Evolutionary conservation across 192 early-diverging fungal species (phyloP).

Genomic region (Umbelopsis sp.): DNA sequence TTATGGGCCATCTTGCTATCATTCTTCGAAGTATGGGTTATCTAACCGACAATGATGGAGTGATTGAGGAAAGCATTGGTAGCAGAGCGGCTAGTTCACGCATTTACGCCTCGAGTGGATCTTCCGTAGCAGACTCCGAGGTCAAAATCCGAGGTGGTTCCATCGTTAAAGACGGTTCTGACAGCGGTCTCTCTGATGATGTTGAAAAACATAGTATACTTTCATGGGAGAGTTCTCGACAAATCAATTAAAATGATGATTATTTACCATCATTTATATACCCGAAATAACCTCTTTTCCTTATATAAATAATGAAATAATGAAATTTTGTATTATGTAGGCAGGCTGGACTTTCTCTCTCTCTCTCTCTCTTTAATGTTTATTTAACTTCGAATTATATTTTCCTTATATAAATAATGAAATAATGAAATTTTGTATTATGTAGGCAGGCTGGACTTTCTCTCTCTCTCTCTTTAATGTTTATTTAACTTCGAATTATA

Average conservation of each 20-base stretch:
- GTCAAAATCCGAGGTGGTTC: background rate
- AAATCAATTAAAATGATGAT: background rate
- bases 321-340: background rate
- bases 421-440: conserved; percentile 9
- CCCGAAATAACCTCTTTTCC: background rate
- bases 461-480: too few relatives aligned
- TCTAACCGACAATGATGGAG: conserved; percentile 24
- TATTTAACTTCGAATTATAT: too few relatives aligned
- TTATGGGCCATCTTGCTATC: conserved; percentile 51
- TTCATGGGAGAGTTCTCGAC: conserved; percentile 1
- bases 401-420: too few relatives aligned
- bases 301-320: too few relatives aligned
- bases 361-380: too few relatives aligned
- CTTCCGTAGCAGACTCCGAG: background rate
- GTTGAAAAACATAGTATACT: conserved; percentile 8
- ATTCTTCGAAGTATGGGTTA: conserved; percentile 51
- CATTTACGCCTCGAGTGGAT: background rate
- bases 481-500: too few relatives aligned
- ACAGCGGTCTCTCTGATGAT: conserved; percentile 9
- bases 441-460: background rate
- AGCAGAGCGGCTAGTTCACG: conserved; percentile 1
- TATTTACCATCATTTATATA: background rate
- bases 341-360: background rate
- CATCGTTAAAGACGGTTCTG: background rate
- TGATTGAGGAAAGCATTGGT: conserved; percentile 18